Evolutionary conservation across 345 rosid genomes (phyloP), one percentile per base, ranked within the genome.

Genomic region (Hibiscus mutabilis): DNA sequence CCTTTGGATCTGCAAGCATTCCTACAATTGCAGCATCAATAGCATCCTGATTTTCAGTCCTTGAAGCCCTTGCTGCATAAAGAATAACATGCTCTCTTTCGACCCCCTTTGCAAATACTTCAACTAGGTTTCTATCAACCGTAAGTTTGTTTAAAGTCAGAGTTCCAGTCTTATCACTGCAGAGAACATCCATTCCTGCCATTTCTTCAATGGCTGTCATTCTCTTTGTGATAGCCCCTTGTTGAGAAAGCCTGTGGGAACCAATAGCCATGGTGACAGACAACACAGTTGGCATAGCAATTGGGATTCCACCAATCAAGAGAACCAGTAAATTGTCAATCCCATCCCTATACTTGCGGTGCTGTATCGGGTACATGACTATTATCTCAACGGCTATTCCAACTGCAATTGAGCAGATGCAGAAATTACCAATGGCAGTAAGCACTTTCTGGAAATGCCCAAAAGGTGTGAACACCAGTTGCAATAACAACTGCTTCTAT

Each of bases 211-310:
- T 91, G 66, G 98, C 97, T 29, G 98, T 93, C 97, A 91, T 93
- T 79, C 97, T 88, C 86, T 91, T 93, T 19, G 97, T 93, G 47
- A 93, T 89, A 66, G 98, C 98, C 33, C 96, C 96, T 51, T 88
- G 96, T 63, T 82, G 84, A 55, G 92, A 91, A 27, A 93, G 92
- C 69, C 92, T 82, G 72, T 88, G 97, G 65, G 97, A 93, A 33
- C 98, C 98, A 76, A 91, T 84, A 57, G 97, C 97, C 98, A 93
- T 93, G 73, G 98, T 93, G 76, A 93, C 98, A 1, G 98, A 91
- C 18, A 93, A 84, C 71, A 93, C 96, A 46, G 87, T 88, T 25
- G 98, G 98, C 97, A 93, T 93, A 44, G 96, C 98, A 72, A 93
- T 93, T 1, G 98, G 97, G 60, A 91, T 87, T 69, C 98, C 98